phyloP scores from a whole-genome alignment of 257 asterid genomes.

The Verbascum thapsus region DNA sequence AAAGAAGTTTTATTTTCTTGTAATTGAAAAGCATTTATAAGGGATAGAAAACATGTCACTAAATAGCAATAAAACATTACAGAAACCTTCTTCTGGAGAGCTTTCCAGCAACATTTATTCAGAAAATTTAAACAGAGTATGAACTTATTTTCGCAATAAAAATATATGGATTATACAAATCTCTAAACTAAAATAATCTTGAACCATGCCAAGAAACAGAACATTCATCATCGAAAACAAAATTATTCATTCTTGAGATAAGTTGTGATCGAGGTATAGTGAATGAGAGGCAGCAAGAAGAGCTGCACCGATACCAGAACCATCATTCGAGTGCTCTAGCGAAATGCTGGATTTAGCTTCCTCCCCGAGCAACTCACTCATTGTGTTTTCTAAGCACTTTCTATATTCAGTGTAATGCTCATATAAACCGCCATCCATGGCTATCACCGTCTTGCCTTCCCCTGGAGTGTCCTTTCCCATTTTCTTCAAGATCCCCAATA shows the following conservation, averaged over 20 bases:
- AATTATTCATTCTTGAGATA: constrained; percentile 11
- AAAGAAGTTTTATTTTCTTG: too few relatives aligned
- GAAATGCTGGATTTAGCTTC: constrained; percentile 39
- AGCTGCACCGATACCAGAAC: constrained; percentile 93
- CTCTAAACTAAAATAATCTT: too few relatives aligned
- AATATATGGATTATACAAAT: too few relatives aligned
- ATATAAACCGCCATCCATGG: constrained; percentile 85
- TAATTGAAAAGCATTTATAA: too few relatives aligned
- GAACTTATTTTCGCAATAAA: too few relatives aligned
- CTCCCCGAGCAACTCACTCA: constrained; percentile 66
- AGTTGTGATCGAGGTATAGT: constrained; percentile 43
- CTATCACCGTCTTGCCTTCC: constrained; percentile 65
- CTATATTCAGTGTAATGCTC: constrained; percentile 76
- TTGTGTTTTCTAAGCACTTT: constrained; percentile 59
- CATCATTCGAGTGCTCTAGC: constrained; percentile 76
- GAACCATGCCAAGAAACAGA: too few relatives aligned
- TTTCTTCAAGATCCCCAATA: constrained; percentile 69
- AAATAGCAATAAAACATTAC: too few relatives aligned
- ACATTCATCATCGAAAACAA: too few relatives aligned
- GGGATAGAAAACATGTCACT: too few relatives aligned
- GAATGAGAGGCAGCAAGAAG: constrained; percentile 89
- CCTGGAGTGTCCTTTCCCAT: constrained; percentile 60
- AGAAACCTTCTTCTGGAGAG: too few relatives aligned
- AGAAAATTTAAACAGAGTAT: too few relatives aligned
- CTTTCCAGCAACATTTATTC: too few relatives aligned